phyloP scores from a whole-genome alignment of 306 rosid genomes.

The Astragalus glycyphyllos region DNA sequence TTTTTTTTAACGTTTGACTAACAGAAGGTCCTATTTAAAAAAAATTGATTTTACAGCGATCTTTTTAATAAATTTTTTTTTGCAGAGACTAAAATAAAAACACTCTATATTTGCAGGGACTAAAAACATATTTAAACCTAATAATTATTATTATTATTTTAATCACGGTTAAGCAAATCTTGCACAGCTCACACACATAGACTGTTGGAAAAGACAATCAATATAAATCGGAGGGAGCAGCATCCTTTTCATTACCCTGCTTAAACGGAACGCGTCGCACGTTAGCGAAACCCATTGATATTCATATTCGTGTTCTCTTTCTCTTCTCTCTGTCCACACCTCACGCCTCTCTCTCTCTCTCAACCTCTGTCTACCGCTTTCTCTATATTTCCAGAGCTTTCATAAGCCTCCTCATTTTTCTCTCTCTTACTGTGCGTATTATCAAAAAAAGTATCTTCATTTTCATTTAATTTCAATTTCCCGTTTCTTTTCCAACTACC shows the following conservation, averaged over 20 bases:
- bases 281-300: neutral
- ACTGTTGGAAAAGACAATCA: neutral
- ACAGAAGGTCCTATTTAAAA: too few relatives aligned
- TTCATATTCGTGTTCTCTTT: neutral
- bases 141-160: too few relatives aligned
- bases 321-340: conserved; percentile 25
- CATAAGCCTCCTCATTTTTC: neutral
- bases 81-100: too few relatives aligned
- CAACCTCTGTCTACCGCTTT: neutral
- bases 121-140: too few relatives aligned
- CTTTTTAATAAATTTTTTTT: too few relatives aligned
- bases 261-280: neutral
- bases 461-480: neutral
- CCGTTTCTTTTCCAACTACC: neutral
- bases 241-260: neutral
- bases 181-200: neutral
- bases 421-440: neutral
- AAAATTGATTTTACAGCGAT: too few relatives aligned
- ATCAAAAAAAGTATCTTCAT: neutral
- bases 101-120: too few relatives aligned
- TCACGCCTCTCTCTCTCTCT: conserved; percentile 40
- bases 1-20: too few relatives aligned
- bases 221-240: neutral
- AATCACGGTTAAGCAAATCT: neutral
- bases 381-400: conserved; percentile 20